phyloP scores from a whole-genome alignment of 805 yeast species.

The Metschnikowia corniflorae region DNA sequence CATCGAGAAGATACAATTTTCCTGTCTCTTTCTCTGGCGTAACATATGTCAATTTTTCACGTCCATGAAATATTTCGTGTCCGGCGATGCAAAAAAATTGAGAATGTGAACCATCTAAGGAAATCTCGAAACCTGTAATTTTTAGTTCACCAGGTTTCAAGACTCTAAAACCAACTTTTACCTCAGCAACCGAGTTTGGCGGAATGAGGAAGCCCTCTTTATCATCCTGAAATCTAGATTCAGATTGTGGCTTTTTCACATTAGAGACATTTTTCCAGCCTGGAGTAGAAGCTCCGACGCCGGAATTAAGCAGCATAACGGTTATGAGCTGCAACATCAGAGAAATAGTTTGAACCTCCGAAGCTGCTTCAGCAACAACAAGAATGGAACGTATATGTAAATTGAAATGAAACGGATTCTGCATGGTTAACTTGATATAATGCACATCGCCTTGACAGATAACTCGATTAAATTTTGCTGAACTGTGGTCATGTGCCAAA shows the following conservation, averaged over 20 bases:
- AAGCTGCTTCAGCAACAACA: constrained; percentile 32
- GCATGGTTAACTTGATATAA: constrained; percentile 54
- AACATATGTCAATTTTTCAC: constrained; percentile 10
- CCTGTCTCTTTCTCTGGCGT: not conserved
- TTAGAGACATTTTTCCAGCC: constrained; percentile 4
- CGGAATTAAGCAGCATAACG: constrained; percentile 1
- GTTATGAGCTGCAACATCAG: constrained; percentile 1
- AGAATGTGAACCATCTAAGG: constrained; percentile 47
- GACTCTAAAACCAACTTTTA: constrained; percentile 49
- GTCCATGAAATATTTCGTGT: constrained; percentile 20
- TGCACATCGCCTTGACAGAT: constrained; percentile 49
- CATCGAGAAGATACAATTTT: constrained; percentile 7
- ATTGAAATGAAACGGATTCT: constrained; percentile 79
- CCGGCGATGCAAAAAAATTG: constrained; percentile 44
- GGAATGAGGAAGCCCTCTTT: constrained; percentile 22
- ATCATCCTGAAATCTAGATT: not conserved
- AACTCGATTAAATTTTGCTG: too few species aligned
- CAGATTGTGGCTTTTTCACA: not conserved
- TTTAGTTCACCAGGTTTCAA: constrained; percentile 44
- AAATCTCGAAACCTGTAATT: constrained; percentile 50
- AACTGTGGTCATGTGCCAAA: too few species aligned
- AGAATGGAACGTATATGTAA: constrained; percentile 52
- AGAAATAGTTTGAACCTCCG: constrained; percentile 25
- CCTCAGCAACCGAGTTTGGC: constrained; percentile 27
- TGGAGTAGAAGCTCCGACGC: not conserved